Evolutionary conservation across 805 yeast genomes (phyloP), one percentile per base, ranked within the genome.

Genomic region (Starmerella khaoyaiensis): DNA sequence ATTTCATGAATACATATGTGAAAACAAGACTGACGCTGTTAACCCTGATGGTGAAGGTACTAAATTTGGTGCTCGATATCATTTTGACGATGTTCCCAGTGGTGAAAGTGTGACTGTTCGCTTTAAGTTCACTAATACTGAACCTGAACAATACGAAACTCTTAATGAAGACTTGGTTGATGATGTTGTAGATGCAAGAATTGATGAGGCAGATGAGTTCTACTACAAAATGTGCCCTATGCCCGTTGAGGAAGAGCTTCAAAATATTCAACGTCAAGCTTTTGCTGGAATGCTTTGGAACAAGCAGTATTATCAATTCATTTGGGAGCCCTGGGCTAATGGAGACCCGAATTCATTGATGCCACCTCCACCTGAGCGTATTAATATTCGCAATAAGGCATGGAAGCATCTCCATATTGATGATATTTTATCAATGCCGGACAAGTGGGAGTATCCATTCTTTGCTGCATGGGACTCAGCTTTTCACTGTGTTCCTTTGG

Each of bases 401-500:
- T 84, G 96, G 96, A 72, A 72, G 51, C 93, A 84, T 57, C 63
- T 84, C 57, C 82, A 82, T 60, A 78, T 80, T 52, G 87, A 82
- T 54, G 94, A 84, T 57, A 70, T 84, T 33, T 65, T 84, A 49
- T 80, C 93, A 1, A 69, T 84, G 65, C 95, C 95, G 2, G 96
- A 84, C 56, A 86, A 83, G 56, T 84, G 94, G 82, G 96, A 84
- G 59, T 84, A 84, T 58, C 94, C 94, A 10, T 84, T 84, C 57
- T 84, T 84, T 57, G 94, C 95, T 12, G 87, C 94, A 3, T 84
- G 96, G 96, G 96, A 84, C 59, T 77, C 93, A 4, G 93, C 94
- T 0, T 84, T 84, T 73, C 96, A 84, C 60, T 80, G 94, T 51
- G 72, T 84, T 49, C 94, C 96, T 10, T 62, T 84, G 45, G 87